Conservation (phyloP, 2,329 filamentous ascomycete species). For the Xylaria sp. region DNA sequence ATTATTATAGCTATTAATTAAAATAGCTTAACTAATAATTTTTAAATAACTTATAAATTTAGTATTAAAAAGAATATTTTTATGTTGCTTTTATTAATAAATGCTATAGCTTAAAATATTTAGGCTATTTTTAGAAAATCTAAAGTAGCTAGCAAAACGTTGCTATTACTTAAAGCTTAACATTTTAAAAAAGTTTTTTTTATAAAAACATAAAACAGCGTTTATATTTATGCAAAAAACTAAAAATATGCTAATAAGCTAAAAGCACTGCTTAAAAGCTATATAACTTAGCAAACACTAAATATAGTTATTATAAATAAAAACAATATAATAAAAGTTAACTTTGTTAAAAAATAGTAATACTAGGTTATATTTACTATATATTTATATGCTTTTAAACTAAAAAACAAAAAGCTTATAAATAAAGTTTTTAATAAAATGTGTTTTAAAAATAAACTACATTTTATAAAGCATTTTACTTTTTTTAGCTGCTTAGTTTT, state of each 20-base stretch:
- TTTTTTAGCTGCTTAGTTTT: too few relatives aligned
- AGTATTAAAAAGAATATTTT: background rate
- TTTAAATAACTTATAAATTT: background rate
- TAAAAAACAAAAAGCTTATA: too few relatives aligned
- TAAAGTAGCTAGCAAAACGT: background rate
- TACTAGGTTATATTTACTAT: too few relatives aligned
- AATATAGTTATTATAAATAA: constrained; percentile 2
- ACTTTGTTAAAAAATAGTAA: too few relatives aligned
- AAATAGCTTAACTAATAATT: background rate
- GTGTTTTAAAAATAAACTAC: too few relatives aligned
- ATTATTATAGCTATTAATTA: background rate
- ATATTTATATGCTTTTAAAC: too few relatives aligned
- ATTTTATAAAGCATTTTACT: too few relatives aligned
- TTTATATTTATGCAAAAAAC: background rate
- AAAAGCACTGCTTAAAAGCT: background rate
- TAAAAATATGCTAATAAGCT: background rate
- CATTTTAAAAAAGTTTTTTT: too few relatives aligned
- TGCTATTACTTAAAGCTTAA: background rate
- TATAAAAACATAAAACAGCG: background rate
- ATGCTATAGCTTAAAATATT: background rate
- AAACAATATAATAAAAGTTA: background rate
- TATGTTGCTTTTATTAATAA: background rate
- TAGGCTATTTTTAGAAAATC: background rate
- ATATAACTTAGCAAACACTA: background rate
- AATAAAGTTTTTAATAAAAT: too few relatives aligned